Conservation (phyloP, 2,329 filamentous ascomycete species). For the Calonectria hongkongensis region DNA sequence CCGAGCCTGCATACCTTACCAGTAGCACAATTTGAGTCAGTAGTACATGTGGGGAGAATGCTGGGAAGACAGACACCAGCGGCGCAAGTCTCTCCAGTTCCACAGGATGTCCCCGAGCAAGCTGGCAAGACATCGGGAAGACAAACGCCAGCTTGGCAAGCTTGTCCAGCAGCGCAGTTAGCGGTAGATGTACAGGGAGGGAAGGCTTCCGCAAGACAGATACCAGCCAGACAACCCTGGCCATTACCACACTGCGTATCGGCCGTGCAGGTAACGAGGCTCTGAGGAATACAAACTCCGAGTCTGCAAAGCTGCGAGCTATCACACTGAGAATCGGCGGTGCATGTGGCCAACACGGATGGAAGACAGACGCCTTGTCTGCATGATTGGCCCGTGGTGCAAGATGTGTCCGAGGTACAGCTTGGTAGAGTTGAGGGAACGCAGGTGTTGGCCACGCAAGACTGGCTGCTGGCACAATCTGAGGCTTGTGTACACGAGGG, state of each 20-base stretch:
- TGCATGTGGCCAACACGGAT: conserved; percentile 12
- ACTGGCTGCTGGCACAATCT: conserved; percentile 13
- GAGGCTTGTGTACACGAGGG: conserved; percentile 1
- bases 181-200: background rate
- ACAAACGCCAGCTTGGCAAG: conserved; percentile 29
- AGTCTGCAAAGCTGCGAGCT: conserved; percentile 11
- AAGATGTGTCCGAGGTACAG: conserved; percentile 18
- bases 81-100: background rate
- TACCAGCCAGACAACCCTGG: conserved; percentile 13
- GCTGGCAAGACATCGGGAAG: conserved; percentile 14
- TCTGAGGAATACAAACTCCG: conserved; percentile 30
- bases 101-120: background rate
- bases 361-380: conserved; percentile 25
- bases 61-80: conserved; percentile 27
- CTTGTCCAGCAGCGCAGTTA: conserved; percentile 17
- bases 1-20: conserved; percentile 34
- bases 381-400: conserved; percentile 14
- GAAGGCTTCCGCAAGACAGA: conserved; percentile 27
- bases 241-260: conserved; percentile 16
- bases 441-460: conserved; percentile 26
- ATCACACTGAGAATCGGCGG: conserved; percentile 15
- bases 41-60: conserved; percentile 12
- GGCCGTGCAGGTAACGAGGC: background rate
- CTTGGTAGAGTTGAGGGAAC: conserved; percentile 11
- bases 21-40: conserved; percentile 26